phyloP scores from a whole-genome alignment of 331 rosid species.

The Spiraea crenata region DNA sequence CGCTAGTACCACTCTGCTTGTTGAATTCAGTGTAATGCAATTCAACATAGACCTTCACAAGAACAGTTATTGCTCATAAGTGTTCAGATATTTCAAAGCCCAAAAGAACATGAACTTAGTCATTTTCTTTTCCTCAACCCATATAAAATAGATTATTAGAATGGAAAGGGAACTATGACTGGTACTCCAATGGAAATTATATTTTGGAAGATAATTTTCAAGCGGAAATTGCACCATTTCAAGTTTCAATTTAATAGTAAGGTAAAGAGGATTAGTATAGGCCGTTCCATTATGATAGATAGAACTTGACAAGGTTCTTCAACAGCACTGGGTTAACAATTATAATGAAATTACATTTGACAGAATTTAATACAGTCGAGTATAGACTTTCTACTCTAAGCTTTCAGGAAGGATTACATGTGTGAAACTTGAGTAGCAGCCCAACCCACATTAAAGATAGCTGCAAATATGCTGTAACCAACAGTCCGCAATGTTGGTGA shows the following conservation, averaged over 20 bases:
- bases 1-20: constrained; percentile 87
- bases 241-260: background rate
- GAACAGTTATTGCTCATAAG: constrained; percentile 5
- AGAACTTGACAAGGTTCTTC: background rate
- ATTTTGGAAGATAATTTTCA: background rate
- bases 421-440: constrained; percentile 98
- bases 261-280: background rate
- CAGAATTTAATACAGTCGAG: too few species aligned
- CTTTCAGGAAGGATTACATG: constrained; percentile 53
- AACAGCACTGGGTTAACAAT: background rate
- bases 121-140: background rate
- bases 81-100: background rate
- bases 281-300: background rate
- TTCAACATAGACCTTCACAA: constrained; percentile 87
- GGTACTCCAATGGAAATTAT: too few species aligned
- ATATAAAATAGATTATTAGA: too few species aligned
- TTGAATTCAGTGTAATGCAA: constrained; percentile 82
- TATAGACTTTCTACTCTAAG: constrained; percentile 12
- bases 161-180: too few species aligned
- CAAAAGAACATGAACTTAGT: background rate
- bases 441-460: constrained; percentile 94
- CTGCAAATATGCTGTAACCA: constrained; percentile 87
- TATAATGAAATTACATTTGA: background rate
- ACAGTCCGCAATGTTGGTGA: constrained; percentile 59
- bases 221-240: background rate